A percentile compares a stretch with the other conserved stretches of the same genome.
These are phyloP conservation scores for Ophiocordyceps camponoti-floridani DNA, from an alignment of 2,329 filamentous ascomycete genomes.

Conservation along the genomic window DNA sequence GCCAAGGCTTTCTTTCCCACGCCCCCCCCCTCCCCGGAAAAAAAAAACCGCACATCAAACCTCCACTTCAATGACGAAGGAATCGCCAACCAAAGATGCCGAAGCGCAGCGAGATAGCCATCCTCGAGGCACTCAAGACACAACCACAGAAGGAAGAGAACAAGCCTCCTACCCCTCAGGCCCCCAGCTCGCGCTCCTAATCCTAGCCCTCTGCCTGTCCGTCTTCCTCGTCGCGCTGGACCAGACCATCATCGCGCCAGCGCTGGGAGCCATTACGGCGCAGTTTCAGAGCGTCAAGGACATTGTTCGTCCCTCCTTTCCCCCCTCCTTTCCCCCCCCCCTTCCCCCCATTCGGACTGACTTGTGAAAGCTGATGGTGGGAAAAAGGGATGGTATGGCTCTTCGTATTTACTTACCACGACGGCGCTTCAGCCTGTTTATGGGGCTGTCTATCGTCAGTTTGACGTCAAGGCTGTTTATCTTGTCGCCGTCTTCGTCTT, in stretches of 20 bases:
- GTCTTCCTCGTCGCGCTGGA: constrained; percentile 32
- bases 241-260: constrained; percentile 34
- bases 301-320: constrained; percentile 19
- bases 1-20: background rate
- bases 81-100: no score
- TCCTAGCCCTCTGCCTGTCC: constrained; percentile 24
- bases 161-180: constrained; percentile 18
- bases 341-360: background rate
- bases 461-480: constrained; percentile 28
- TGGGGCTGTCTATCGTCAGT: constrained; percentile 30
- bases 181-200: constrained; percentile 20
- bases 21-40: background rate
- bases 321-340: no score
- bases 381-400: constrained; percentile 29
- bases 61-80: background rate
- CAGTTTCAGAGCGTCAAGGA: constrained; percentile 25
- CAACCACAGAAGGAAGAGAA: background rate
- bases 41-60: no score
- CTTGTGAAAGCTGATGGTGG: background rate
- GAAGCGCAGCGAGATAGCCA: no score
- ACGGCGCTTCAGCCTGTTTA: constrained; percentile 31
- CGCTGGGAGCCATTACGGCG: constrained; percentile 31
- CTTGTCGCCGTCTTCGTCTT: constrained; percentile 25
- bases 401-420: constrained; percentile 28
- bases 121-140: background rate